Conservation (phyloP, 2,329 filamentous ascomycete species). For the Penicillium hordei region DNA sequence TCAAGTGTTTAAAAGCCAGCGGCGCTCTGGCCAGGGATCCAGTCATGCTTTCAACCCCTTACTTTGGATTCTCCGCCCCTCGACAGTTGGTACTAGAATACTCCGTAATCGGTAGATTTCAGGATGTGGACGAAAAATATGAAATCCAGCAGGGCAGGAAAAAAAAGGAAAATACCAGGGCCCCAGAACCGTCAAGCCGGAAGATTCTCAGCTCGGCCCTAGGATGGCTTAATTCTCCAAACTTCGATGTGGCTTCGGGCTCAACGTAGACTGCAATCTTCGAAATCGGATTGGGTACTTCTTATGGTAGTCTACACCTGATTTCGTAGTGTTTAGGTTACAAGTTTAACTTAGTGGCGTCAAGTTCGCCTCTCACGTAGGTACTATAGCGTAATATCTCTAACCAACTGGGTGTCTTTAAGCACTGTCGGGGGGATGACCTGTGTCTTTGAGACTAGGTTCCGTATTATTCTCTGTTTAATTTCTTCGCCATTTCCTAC, state of each 20-base stretch:
- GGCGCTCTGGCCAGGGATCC: neutral
- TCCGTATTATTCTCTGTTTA: no score
- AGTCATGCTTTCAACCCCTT: conserved; percentile 4
- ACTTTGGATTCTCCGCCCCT: neutral
- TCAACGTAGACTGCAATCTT: neutral
- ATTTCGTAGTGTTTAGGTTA: neutral
- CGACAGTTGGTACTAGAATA: neutral
- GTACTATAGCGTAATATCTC: neutral
- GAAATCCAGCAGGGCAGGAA: neutral
- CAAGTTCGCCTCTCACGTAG: neutral
- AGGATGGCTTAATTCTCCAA: neutral
- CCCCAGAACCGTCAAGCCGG: neutral
- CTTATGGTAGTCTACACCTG: neutral
- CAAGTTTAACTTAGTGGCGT: neutral
- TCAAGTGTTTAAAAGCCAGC: neutral
- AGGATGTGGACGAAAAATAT: neutral
- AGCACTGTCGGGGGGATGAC: neutral
- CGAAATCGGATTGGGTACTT: neutral
- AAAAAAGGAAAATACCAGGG: neutral
- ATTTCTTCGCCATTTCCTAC: neutral
- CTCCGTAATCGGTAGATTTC: neutral
- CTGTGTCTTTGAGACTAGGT: neutral
- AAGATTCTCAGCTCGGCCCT: neutral
- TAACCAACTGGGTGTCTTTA: neutral
- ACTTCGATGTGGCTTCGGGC: neutral